Percentiles rank a stretch among this genome's conserved stretches.
Evolutionary conservation across 495 filamentous ascomycete genomes (phyloP).

Genomic region (Hyaloscypha variabilis): DNA sequence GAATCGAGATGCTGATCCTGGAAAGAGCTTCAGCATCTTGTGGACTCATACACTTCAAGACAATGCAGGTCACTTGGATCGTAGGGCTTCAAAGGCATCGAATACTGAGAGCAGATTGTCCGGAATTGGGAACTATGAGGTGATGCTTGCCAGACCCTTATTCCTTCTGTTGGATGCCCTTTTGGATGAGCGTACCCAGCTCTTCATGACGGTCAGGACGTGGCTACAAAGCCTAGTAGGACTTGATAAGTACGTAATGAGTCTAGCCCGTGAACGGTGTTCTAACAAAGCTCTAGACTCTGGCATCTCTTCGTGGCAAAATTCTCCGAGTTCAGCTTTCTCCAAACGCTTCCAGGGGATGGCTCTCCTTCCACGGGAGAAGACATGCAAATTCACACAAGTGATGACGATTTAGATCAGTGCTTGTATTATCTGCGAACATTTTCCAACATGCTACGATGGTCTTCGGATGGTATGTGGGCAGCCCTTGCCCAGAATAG

Average conservation of each 20-base stretch:
- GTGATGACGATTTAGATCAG: slow-evolving; percentile 70
- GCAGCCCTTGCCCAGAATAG: slow-evolving; percentile 55
- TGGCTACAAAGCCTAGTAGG: slow-evolving; percentile 80
- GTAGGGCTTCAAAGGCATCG: slow-evolving; percentile 49
- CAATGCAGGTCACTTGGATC: slow-evolving; percentile 43
- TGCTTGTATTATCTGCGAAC: slow-evolving; percentile 79
- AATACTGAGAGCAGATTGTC: slow-evolving; percentile 54
- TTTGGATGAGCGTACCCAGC: slow-evolving; percentile 69
- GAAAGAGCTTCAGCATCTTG: slow-evolving; percentile 68
- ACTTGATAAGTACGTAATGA: slow-evolving; percentile 55
- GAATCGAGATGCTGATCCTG: slow-evolving; percentile 54
- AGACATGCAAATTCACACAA: slow-evolving; percentile 34
- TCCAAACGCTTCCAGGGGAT: slow-evolving; percentile 44
- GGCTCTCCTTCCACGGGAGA: slow-evolving; percentile 24
- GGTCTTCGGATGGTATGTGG: slow-evolving; percentile 63
- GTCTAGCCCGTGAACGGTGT: slow-evolving; percentile 21
- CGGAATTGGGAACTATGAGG: slow-evolving; percentile 57
- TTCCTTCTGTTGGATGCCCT: slow-evolving; percentile 83
- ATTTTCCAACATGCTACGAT: slow-evolving; percentile 69
- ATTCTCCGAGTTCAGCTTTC: slow-evolving; percentile 54
- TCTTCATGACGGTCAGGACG: slow-evolving; percentile 72
- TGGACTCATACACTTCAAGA: slow-evolving; percentile 82
- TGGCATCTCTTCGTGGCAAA: slow-evolving; percentile 59
- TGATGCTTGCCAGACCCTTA: slow-evolving; percentile 80
- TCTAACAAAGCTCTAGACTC: slow-evolving; percentile 42